Base-by-base conservation (phyloP, 2,329 filamentous ascomycete species). In the Pseudogymnoascus sp. region DNA sequence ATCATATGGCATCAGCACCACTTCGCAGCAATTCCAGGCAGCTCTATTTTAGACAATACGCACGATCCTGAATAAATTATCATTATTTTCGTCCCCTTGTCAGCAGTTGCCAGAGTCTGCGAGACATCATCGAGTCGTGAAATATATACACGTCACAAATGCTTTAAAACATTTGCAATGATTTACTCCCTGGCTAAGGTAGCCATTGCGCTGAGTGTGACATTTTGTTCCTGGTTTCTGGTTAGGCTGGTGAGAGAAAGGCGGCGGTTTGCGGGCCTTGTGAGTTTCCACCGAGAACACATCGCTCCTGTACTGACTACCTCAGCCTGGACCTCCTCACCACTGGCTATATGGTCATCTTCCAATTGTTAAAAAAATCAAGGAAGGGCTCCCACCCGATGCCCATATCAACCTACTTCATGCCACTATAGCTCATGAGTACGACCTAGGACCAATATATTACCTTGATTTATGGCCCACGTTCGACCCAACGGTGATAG, bases 391-490 rank as follows among this genome's bases (percentile, higher is more conserved):
- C 11, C 39, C 39, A 43, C 4, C 9, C 25, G 39, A 43, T 12
- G 39, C 39, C 18, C 39, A 43, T 43, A 43, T 43, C 11, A 43
- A 43, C 11, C 18, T 43, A 12, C 39, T 43, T 43, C 39, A 43
- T 43, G 39, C 39, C 11, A 25, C 39, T 43, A 61, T 68, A 1
- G 65, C 43, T 3, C 41, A 35, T 3, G 58, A 64, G 12, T 66
- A 67, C 16, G 50, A 65, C 14, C 50, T 67, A 14, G 47, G 60
- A 3, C 65, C 65, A 2, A 39, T 66, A 6, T 68, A 61, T 59
- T 67, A 67, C 38, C 37, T 68, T 16, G 67, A 68, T 35, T n/a
- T 67, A 7, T 67, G 61, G 58, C 67, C 66, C 5, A 33, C 50
- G 2, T 33, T 57, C 8, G 25, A 25, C 8, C 39, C 67, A 6